Percentiles rank a stretch among this genome's conserved stretches.
phyloP scores from a whole-genome alignment of 2,329 filamentous ascomycete genomes.

The Monosporascus sp. region DNA sequence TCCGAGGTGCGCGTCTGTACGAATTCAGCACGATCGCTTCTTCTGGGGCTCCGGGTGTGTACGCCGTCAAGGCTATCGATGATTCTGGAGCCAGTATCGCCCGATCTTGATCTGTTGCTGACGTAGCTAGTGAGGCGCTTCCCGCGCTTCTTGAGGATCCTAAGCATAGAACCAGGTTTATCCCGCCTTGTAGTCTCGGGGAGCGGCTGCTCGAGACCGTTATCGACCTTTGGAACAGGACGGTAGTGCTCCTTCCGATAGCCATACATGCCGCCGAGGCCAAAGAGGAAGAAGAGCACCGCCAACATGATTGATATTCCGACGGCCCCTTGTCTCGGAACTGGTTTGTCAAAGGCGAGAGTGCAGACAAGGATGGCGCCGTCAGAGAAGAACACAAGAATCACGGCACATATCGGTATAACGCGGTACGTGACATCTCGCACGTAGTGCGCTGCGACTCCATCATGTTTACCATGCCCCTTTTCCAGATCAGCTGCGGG shows the following conservation, averaged over 20 bases:
- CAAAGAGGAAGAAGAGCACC: conserved; percentile 14
- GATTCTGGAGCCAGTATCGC: no score
- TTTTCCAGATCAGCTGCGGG: conserved; percentile 10
- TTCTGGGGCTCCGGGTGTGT: no score
- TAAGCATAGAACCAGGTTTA: no score
- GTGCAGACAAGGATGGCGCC: conserved; percentile 17
- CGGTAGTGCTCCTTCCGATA: conserved; percentile 10
- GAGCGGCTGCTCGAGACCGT: conserved; percentile 2
- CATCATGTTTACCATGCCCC: not conserved
- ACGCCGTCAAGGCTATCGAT: no score
- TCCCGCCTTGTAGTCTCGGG: not conserved
- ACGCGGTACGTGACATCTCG: conserved; percentile 18
- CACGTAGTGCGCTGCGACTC: conserved; percentile 5
- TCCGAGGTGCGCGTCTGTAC: no score
- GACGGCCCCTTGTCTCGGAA: conserved; percentile 13
- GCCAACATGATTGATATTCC: conserved; percentile 15
- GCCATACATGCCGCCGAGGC: conserved; percentile 12
- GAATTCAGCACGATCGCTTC: no score
- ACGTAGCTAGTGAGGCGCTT: no score
- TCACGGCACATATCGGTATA: conserved; percentile 15
- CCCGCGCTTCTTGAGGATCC: no score
- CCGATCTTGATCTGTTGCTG: no score
- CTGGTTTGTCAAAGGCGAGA: conserved; percentile 11
- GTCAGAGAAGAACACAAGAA: conserved; percentile 17
- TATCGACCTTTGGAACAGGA: conserved; percentile 1